Evolutionary conservation across 2,329 filamentous ascomycete species (phyloP).

Genomic region (Xylariaceae sp.): DNA sequence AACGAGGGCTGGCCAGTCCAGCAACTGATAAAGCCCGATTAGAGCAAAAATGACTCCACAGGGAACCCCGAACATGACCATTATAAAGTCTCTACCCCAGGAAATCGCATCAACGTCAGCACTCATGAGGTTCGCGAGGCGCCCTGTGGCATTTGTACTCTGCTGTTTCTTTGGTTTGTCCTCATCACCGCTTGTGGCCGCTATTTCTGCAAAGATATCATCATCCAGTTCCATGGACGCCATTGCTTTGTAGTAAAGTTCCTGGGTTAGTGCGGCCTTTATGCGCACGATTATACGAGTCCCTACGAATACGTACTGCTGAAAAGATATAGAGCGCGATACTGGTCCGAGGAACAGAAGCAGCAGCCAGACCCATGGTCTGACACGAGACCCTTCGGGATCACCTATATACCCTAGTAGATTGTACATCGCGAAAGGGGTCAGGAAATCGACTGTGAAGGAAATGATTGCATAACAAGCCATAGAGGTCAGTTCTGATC

Average conservation of each 20-base stretch:
- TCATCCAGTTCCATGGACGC: slow-evolving; percentile 63
- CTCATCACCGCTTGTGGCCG: slow-evolving; percentile 35
- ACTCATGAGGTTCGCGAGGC: slow-evolving; percentile 63
- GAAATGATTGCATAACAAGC: slow-evolving; percentile 46
- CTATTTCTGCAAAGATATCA: slow-evolving; percentile 51
- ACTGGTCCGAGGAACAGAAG: slow-evolving; percentile 59
- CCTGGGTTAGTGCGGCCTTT: slow-evolving; percentile 62
- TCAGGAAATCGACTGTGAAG: slow-evolving; percentile 54
- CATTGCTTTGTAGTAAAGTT: slow-evolving; percentile 62
- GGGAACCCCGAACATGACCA: slow-evolving; percentile 53
- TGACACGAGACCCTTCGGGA: slow-evolving; percentile 51
- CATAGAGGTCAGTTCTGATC: slow-evolving; percentile 53
- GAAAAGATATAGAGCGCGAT: slow-evolving; percentile 55
- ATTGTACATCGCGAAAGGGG: slow-evolving; percentile 60
- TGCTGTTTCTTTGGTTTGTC: slow-evolving; percentile 40
- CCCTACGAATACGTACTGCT: slow-evolving; percentile 64
- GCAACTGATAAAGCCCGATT: slow-evolving; percentile 58
- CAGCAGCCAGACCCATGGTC: slow-evolving; percentile 59
- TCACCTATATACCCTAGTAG: slow-evolving; percentile 57
- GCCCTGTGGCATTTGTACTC: slow-evolving; percentile 53
- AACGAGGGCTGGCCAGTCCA: slow-evolving; percentile 62
- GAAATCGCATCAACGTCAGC: slow-evolving; percentile 63
- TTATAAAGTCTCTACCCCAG: slow-evolving; percentile 56
- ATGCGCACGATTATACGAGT: slow-evolving; percentile 62
- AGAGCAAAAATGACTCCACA: slow-evolving; percentile 55